Evolutionary conservation across 352 stramenopile species (phyloP).

Genomic region (Pythium dissimile): DNA sequence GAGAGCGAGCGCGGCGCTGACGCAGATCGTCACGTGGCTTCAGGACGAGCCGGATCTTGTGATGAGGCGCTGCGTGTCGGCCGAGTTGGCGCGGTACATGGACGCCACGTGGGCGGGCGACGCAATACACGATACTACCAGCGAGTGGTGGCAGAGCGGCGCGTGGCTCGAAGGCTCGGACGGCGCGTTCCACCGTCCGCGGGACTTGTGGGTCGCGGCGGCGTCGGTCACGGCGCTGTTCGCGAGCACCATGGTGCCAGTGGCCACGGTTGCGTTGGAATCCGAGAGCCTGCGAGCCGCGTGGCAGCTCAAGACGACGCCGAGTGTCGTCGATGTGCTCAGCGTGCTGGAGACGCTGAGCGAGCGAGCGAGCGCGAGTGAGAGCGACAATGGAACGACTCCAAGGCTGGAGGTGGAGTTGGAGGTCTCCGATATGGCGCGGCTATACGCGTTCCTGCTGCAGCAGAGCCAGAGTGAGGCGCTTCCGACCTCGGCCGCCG

Average conservation of each 20-base stretch:
- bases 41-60: conserved; percentile 27
- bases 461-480: conserved; percentile 16
- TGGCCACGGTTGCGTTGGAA: conserved; percentile 20
- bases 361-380: too few species aligned
- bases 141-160: conserved; percentile 16
- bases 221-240: conserved; percentile 38
- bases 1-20: conserved; percentile 22
- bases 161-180: conserved; percentile 11
- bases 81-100: conserved; percentile 36
- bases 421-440: conserved; percentile 1
- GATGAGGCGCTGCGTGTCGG: conserved; percentile 40
- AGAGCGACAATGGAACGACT: too few species aligned
- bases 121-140: neutral
- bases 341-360: conserved; percentile 28
- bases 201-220: conserved; percentile 44
- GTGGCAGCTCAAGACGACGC: conserved; percentile 35
- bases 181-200: conserved; percentile 16
- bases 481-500: neutral
- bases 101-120: conserved; percentile 36
- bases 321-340: conserved; percentile 40
- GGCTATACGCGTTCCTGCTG: conserved; percentile 20
- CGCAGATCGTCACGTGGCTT: conserved; percentile 47
- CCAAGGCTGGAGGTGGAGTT: neutral
- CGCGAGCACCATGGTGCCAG: conserved; percentile 37
- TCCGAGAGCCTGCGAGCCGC: conserved; percentile 28